Base-by-base conservation (phyloP, 2,329 filamentous ascomycete genomes). In the Metarhizium brunneum region DNA sequence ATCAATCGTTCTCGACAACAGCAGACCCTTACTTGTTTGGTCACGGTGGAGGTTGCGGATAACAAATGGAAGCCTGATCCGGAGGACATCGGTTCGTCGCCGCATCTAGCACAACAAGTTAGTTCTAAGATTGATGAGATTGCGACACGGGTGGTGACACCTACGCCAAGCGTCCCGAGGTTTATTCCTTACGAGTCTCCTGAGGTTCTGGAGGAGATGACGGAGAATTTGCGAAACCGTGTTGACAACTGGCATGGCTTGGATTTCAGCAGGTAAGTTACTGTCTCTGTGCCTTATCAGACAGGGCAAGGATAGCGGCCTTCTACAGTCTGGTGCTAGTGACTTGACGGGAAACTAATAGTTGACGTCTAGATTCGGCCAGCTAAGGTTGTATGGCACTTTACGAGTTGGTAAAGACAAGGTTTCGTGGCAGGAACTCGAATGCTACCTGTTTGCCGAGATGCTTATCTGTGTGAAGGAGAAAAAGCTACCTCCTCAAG, bases 381-480 rank as follows among this genome's bases (percentile, higher is more conserved):
- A 94, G 67, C 79, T 99, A 61, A 85, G 92, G 36, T 76, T 97
- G 36, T 92, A 96, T 65, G 92, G 91, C 32, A 92, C 87, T 2
- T 83, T 99, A 56, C 86, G 90, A 54, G 94, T 99, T 25, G 94
- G 94, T 63, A 99, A 99, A 72, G 94, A 99, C 71, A 91, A 91
- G 62, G 81, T 92, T 61, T 92, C 92, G 6, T 99, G 94, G 94
- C 94, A 99, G 75, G 94, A 97, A 69, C 75, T 99, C 55, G 92
- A 99, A 69, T 99, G 94, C 70, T 99, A 90, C 69, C 80, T 99
- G 35, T 99, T 99, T 67, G 90, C 88, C 4, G 94, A 99, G 74
- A 99, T 99, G 94, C 87, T 99, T 64, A 99, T 99, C 61, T 99
- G 94, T 67, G 91, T 99, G 58, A 99, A 97, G 73, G 94, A 97